Base-by-base conservation (phyloP, 257 asterid genomes). In the Rhazya stricta region DNA sequence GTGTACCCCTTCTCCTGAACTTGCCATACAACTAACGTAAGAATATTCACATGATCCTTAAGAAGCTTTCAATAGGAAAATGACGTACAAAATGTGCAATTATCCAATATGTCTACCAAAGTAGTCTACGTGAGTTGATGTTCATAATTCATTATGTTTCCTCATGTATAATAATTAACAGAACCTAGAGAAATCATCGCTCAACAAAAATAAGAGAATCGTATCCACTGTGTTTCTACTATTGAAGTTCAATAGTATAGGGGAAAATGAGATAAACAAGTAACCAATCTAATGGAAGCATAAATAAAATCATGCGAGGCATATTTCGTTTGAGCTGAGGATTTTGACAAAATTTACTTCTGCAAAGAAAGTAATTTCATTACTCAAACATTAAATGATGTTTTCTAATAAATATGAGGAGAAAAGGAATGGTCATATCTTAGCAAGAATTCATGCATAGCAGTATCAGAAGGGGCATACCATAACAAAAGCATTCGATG, bases 401-500 rank as follows among this genome's bases (percentile, higher is more conserved):
- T n/a, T 48, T 48, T 48, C 54, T 48, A 48, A 68, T 16, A 23
- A 46, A 13, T 30, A 42, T 12, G 15, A 58, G 13, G 30, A 2
- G 9, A 25, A 43, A 25, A 3, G 5, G 21, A 56, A 25, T 16
- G 56, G 19, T 18, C 57, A 45, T 1, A 50, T 37, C 54, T 27
- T 12, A 0, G 34, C 25, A 53, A 37, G 36, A 67, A 16, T 50
- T 11, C 29, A 50, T 11, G 39, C 11, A 76, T 27, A n/a, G 41
- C 1, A 32, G 29, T 13, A 74, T 27, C 9, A n/a, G 18, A 71
- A 34, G 74, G 76, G 36, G 39, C 79, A 53, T 87, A 93, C 98
- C 99, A 94, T 77, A 68, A 94, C 87, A 85, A n/a, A n/a, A 71
- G 99, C 99, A n/a, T n/a, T 90, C 41, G 97, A 90, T 65, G 99